Conservation (phyloP, 345 rosid species). For the Eucalyptus guilfoylei region DNA sequence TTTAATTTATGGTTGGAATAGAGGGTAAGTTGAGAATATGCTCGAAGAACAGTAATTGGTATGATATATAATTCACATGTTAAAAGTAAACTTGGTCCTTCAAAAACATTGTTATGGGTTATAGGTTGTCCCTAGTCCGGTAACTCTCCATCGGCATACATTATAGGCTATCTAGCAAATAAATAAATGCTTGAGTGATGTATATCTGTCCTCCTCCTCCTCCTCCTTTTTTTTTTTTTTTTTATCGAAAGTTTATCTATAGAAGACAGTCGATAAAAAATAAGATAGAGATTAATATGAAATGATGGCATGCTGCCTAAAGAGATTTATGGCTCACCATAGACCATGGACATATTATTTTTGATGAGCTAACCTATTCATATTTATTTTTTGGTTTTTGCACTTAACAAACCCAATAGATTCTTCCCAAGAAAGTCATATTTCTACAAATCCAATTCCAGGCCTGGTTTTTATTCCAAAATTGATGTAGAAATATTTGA, state of each 20-base stretch:
- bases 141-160: neutral
- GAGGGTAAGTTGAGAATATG: neutral
- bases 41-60: neutral
- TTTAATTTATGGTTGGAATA: neutral
- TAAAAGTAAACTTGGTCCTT: too few species aligned
- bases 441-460: neutral
- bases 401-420: neutral
- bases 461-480: neutral
- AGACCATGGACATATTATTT: neutral
- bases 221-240: too few species aligned
- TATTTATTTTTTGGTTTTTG: too few species aligned
- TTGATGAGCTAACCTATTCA: neutral
- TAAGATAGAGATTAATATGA: too few species aligned
- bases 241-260: too few species aligned
- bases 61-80: neutral
- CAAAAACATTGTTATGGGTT: neutral
- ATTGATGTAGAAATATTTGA: neutral
- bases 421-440: neutral
- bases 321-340: neutral
- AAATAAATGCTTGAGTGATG: neutral
- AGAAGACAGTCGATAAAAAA: too few species aligned
- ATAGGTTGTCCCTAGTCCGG: neutral
- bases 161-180: neutral
- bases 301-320: neutral
- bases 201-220: too few species aligned